phyloP scores from a whole-genome alignment of 495 filamentous ascomycete genomes.

The Hypoxylon fuscum region DNA sequence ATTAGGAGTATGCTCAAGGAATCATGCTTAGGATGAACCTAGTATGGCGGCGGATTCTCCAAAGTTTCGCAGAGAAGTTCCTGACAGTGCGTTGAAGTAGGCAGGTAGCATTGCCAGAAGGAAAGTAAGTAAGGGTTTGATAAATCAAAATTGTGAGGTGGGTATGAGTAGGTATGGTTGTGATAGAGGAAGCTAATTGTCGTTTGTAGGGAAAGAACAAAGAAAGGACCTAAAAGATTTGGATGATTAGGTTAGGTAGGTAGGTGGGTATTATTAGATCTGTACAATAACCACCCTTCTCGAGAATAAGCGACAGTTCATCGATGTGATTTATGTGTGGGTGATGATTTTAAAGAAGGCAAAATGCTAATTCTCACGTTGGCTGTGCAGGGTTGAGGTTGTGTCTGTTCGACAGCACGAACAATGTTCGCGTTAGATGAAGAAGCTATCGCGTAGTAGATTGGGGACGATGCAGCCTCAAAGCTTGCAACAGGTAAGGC shows the following conservation, averaged over 20 bases:
- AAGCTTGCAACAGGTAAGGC: conserved; percentile 37
- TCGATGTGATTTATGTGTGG: conserved; percentile 7
- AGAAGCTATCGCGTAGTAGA: conserved; percentile 46
- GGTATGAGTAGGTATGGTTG: not conserved
- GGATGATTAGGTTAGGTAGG: no score
- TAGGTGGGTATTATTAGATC: conserved; percentile 13
- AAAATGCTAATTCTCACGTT: conserved; percentile 27
- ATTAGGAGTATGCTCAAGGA: conserved; percentile 15
- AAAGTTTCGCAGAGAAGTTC: not conserved
- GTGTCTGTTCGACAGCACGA: conserved; percentile 15
- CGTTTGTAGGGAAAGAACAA: conserved; percentile 23
- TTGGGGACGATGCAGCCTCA: conserved; percentile 37
- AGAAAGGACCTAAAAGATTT: conserved; percentile 12
- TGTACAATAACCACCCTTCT: conserved; percentile 28
- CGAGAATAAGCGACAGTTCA: conserved; percentile 7
- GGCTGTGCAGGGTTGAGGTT: conserved; percentile 12
- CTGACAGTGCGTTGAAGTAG: conserved; percentile 4
- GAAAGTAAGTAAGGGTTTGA: conserved; percentile 9
- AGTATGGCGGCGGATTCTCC: conserved; percentile 8
- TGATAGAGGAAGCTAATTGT: conserved; percentile 22
- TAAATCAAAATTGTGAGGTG: conserved; percentile 3
- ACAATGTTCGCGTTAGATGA: conserved; percentile 30
- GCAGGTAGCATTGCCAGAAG: conserved; percentile 18
- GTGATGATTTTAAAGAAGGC: conserved; percentile 15
- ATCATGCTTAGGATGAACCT: conserved; percentile 23